Evolutionary conservation across 169 alveolate genomes (phyloP).

Genomic region (Plasmodium gallinaceum): DNA sequence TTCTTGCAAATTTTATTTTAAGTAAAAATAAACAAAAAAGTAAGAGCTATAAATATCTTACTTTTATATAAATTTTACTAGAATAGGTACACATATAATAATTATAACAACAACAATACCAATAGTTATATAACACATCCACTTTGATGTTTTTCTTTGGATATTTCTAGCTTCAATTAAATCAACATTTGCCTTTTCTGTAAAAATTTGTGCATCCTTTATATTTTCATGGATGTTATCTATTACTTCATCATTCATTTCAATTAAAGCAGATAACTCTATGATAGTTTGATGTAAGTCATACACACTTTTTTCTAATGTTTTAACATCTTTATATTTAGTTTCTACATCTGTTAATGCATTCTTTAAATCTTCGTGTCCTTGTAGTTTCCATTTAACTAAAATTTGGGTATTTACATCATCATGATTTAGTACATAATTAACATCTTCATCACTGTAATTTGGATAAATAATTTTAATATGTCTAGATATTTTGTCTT

Average conservation of each 20-base stretch:
- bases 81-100: conserved; percentile 44
- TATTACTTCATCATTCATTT: conserved; percentile 72
- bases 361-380: conserved; percentile 69
- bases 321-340: conserved; percentile 73
- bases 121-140: conserved; percentile 65
- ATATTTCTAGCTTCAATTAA: conserved; percentile 65
- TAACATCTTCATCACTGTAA: conserved; percentile 65
- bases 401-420: conserved; percentile 65
- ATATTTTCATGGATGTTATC: conserved; percentile 53
- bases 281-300: conserved; percentile 73
- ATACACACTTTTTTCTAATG: conserved; percentile 64
- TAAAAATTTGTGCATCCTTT: conserved; percentile 68
- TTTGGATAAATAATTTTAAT: conserved; percentile 70
- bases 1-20: too few relatives aligned
- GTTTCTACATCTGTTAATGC: conserved; percentile 75
- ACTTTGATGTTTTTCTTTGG: conserved; percentile 47
- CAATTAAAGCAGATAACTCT: conserved; percentile 64
- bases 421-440: conserved; percentile 55
- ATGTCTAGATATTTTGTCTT: conserved; percentile 67
- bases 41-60: too few relatives aligned
- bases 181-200: conserved; percentile 76
- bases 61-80: conserved; percentile 32
- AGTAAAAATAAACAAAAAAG: too few relatives aligned
- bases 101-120: conserved; percentile 33
- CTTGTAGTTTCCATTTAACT: conserved; percentile 75